Evolutionary conservation across 768 basidiomycete species (phyloP), one percentile per base, ranked within the genome.

Genomic region (Pisolithus tinctorius): DNA sequence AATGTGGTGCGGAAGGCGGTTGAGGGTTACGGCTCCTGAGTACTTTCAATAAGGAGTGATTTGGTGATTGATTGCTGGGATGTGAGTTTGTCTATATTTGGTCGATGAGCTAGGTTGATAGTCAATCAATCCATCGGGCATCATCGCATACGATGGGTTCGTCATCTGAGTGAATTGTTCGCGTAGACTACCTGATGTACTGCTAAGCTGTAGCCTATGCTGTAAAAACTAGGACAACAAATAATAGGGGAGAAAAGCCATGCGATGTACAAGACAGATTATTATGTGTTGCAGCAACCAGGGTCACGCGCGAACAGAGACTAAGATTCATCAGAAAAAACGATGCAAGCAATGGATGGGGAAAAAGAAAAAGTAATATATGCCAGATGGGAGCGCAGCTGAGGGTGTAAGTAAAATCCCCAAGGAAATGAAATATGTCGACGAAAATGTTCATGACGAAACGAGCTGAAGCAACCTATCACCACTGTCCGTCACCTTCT

Each of bases 401-500:
- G 39, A 53, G 40, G 45, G 25, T 31, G 54, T 45, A 53, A 45
- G 20, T 20, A 44, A 56, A 54, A 47, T 36, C 54, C 49, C 55
- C 59, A 52, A 38, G 52, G 3, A 50, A 20, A 27, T 37, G 54
- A 48, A 47, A 14, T 34, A 54, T 63, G 58, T 53, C 45, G 49
- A 51, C 30, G 42, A 27, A 47, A 43, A 39, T 42, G 49, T 30
- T 59, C 55, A 65, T 17, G 56, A 82, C 66, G 77, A 75, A 64
- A 84, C 67, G 41, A 86, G 74, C 56, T 61, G 69, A 61, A 84
- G 72, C 64, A 88, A 74, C 64, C 75, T 79, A 61, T 80, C 79
- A 50, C 74, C 79, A 50, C 74, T 71, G 57, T 83, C 81, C 71
- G 67, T 62, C 29, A 80, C 82, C 72, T 85, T 87, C 45, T 76